Conservation (phyloP, 2,329 filamentous ascomycete species). For the Uncinocarpus reesii region DNA sequence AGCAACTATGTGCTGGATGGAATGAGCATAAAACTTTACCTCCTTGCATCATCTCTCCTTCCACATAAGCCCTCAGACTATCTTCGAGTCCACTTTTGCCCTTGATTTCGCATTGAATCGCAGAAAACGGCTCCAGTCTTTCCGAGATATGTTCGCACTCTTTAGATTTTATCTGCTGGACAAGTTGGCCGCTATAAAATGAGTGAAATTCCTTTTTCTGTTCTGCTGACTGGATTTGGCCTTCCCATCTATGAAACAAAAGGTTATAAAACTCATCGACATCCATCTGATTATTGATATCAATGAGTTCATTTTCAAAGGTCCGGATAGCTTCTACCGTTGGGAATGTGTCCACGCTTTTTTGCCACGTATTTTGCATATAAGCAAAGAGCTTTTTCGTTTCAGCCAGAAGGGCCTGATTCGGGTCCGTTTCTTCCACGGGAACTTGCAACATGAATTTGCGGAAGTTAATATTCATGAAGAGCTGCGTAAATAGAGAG, state of each 20-base stretch:
- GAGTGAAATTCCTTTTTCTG: conserved; percentile 64
- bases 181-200: conserved; percentile 83
- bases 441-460: conserved; percentile 64
- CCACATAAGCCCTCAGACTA: conserved; percentile 87
- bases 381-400: conserved; percentile 73
- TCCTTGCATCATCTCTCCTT: conserved; percentile 93
- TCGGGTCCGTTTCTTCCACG: conserved; percentile 44
- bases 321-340: conserved; percentile 70
- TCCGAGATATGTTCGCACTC: conserved; percentile 93
- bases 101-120: conserved; percentile 92
- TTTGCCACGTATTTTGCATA: conserved; percentile 72
- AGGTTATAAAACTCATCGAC: conserved; percentile 97
- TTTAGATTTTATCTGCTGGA: conserved; percentile 91
- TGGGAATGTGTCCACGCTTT: conserved; percentile 59
- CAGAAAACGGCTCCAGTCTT: conserved; percentile 78
- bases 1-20: conserved; percentile 14
- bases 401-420: conserved; percentile 61
- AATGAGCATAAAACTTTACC: conserved; percentile 39
- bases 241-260: conserved; percentile 83
- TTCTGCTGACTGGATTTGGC: conserved; percentile 58
- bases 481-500: conserved; percentile 84
- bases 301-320: conserved; percentile 71
- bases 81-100: conserved; percentile 75
- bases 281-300: conserved; percentile 89
- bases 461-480: conserved; percentile 86